These are phyloP conservation scores for Panicum virgatum DNA, from an alignment of 202 grass and related monocot species.

Conservation along the genomic window DNA sequence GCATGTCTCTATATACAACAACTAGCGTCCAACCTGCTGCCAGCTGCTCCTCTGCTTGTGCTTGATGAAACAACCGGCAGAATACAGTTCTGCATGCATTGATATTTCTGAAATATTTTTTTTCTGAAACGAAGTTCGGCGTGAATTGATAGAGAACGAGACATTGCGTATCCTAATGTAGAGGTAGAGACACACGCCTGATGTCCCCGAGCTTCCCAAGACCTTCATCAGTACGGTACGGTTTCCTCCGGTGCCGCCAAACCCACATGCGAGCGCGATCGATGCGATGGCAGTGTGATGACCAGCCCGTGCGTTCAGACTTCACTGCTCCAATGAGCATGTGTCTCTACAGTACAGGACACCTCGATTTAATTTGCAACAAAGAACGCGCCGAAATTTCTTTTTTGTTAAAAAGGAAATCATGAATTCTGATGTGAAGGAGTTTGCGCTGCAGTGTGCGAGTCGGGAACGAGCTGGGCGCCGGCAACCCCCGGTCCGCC, in stretches of 20 bases:
- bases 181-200: neutral
- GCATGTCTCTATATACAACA: no score
- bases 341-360: neutral
- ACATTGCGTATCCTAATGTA: constrained; percentile 1
- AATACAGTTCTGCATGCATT: neutral
- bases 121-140: no score
- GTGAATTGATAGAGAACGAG: neutral
- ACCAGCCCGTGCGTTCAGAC: neutral
- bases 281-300: neutral
- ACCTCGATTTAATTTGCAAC: neutral
- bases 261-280: neutral
- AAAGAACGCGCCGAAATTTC: constrained; percentile 18
- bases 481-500: constrained; percentile 71
- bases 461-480: constrained; percentile 90
- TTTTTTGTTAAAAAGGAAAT: neutral
- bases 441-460: constrained; percentile 55
- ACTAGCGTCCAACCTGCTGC: no score
- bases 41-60: no score
- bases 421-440: neutral
- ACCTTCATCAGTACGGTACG: neutral
- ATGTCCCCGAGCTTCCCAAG: neutral
- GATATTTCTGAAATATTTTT: no score
- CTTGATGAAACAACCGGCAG: neutral
- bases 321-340: neutral
- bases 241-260: neutral